These are phyloP conservation scores for Metschnikowia bowlesiae DNA, from an alignment of 805 yeast genomes.

Conservation along the genomic window DNA sequence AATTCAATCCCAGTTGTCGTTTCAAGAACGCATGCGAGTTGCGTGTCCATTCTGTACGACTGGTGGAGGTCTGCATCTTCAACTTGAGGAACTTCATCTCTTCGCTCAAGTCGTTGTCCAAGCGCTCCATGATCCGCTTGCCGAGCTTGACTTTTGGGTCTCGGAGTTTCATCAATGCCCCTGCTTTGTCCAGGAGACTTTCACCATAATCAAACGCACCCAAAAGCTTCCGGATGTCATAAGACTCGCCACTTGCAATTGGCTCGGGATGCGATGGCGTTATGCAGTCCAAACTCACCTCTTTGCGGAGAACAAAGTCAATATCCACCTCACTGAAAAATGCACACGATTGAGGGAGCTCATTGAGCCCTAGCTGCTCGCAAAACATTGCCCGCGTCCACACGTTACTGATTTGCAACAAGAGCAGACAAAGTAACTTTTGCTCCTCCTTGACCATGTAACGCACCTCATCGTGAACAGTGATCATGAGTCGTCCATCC, in stretches of 20 bases:
- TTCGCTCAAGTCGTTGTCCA: conserved; percentile 16
- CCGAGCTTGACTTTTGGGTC: conserved; percentile 11
- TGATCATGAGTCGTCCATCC: conserved; percentile 72
- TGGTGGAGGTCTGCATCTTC: conserved; percentile 26
- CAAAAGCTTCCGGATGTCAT: conserved; percentile 55
- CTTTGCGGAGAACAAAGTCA: conserved; percentile 84
- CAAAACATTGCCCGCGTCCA: conserved; percentile 98
- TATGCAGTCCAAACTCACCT: conserved; percentile 84
- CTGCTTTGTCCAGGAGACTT: conserved; percentile 9
- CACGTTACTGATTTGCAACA: conserved; percentile 81
- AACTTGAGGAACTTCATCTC: conserved; percentile 20
- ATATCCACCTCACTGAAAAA: conserved; percentile 92
- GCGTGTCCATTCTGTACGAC: conserved; percentile 24
- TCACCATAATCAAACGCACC: conserved; percentile 21
- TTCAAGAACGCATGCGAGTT: conserved; percentile 16
- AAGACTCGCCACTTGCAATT: conserved; percentile 74
- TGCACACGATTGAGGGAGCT: conserved; percentile 92
- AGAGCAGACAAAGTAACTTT: conserved; percentile 69
- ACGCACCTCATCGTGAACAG: conserved; percentile 94
- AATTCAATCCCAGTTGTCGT: conserved; percentile 2
- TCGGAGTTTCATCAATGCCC: conserved; percentile 10
- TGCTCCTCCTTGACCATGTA: conserved; percentile 73
- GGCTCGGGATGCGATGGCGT: conserved; percentile 75
- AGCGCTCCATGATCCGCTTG: conserved; percentile 12
- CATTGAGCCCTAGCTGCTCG: conserved; percentile 83